Base-by-base conservation (phyloP, 2,329 filamentous ascomycete genomes). In the Penicillium palitans region DNA sequence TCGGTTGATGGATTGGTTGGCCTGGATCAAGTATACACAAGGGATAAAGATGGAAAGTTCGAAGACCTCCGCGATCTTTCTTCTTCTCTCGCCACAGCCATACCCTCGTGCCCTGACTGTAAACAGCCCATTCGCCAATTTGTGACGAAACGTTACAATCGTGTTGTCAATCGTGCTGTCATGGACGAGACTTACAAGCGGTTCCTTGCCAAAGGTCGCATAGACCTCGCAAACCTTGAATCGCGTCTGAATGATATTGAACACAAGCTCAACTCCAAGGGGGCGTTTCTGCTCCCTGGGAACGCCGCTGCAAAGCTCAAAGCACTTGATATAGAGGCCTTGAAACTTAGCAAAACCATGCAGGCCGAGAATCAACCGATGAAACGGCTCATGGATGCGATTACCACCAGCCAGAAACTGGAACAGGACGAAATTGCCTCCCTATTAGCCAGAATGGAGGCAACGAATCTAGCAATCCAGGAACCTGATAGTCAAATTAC, bases 41-140 rank as follows among this genome's bases (percentile, higher is more conserved):
- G 55, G 19, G 58, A 61, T 24, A 42, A 55, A 41, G 2, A 42
- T 41, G 55, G 60, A 15, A 62, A 58, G 0, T 62, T 62, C 31
- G 33, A 60, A 2, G 58, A 12, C 39, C 60, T 62, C 29, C 60
- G 41, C 13, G 57, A 61, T 52, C 0, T 57, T 24, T 49, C 41
- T 37, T 29, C 60, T 45, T 60, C 60, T 21, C 58, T 62, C 12
- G 54, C 60, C 4, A 58, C 1, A 10, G 15, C 9, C 24, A 40
- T 58, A 29, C 58, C 54, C 1, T 60, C 48, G 2, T 55, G 60
- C n/a, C 60, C 60, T 0, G 51, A 62, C 48, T 62, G 44, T 13
- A 61, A 60, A 2, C 25, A 55, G 7, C 60, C 58, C 1, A 62
- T 62, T 49, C 60, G 60, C 25, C 44, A 60, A n/a, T 62, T 62